Conservation (phyloP, 495 filamentous ascomycete species). For the Talaromyces wortmannii region DNA sequence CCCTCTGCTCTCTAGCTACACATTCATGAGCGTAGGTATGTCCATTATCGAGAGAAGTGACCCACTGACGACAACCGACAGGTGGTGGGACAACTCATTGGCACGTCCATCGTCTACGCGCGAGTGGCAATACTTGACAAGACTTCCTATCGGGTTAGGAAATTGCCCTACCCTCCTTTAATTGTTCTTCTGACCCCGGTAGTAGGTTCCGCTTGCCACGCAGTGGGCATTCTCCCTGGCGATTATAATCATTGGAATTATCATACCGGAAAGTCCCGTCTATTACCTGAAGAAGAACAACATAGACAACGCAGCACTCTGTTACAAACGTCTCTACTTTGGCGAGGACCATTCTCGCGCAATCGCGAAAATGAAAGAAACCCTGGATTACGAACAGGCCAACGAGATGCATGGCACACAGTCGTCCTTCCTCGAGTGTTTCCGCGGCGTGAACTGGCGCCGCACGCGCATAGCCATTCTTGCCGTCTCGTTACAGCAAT, state of each 20-base stretch:
- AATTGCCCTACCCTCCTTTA: neutral
- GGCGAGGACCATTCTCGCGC: neutral
- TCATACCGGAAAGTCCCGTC: constrained; percentile 1
- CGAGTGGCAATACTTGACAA: neutral
- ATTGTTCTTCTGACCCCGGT: neutral
- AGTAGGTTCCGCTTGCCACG: neutral
- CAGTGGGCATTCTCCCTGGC: neutral
- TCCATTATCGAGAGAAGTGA: neutral
- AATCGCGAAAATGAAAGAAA: neutral
- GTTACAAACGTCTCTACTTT: neutral
- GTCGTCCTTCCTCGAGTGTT: constrained; percentile 14
- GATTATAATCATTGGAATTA: neutral
- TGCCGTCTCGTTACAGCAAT: constrained; percentile 12
- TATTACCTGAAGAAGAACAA: neutral
- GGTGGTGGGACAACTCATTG: constrained; percentile 1
- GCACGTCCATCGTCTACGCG: neutral
- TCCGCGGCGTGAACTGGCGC: constrained; percentile 18
- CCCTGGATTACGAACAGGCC: neutral
- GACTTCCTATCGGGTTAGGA: neutral
- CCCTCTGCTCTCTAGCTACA: constrained; percentile 13
- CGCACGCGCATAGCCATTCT: constrained; percentile 22
- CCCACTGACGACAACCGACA: neutral
- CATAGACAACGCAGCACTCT: neutral
- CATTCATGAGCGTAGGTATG: constrained; percentile 11
- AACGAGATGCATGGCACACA: neutral